Conservation (phyloP, 2,329 filamentous ascomycete genomes). For the Penicillium hordei region DNA sequence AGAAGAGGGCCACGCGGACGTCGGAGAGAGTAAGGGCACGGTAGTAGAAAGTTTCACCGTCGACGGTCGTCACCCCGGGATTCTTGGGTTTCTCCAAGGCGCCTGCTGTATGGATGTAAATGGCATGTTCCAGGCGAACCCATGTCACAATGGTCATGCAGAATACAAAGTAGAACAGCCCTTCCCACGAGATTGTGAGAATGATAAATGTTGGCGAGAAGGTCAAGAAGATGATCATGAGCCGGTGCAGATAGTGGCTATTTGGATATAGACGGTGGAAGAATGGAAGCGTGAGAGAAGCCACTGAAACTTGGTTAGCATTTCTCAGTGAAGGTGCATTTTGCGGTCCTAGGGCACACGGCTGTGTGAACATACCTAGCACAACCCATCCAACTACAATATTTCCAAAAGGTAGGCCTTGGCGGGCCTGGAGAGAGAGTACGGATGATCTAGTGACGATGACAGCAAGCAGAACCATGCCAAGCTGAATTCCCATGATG, state of each 20-base stretch:
- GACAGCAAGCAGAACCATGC: conserved; percentile 77
- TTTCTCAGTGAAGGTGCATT: neutral
- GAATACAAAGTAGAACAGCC: conserved; percentile 91
- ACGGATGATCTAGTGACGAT: conserved; percentile 83
- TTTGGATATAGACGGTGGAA: conserved; percentile 78
- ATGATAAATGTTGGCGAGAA: conserved; percentile 95
- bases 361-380: conserved; percentile 55
- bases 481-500: conserved; percentile 58
- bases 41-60: conserved; percentile 43
- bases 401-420: conserved; percentile 82
- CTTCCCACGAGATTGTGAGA: conserved; percentile 95
- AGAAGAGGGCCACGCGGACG: conserved; percentile 85
- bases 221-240: conserved; percentile 85
- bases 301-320: conserved; percentile 48
- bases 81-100: conserved; percentile 29
- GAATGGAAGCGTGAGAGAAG: conserved; percentile 76
- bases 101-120: conserved; percentile 52
- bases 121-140: conserved; percentile 85
- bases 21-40: conserved; percentile 79
- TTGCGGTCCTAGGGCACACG: neutral
- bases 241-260: conserved; percentile 83
- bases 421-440: conserved; percentile 78
- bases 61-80: conserved; percentile 37
- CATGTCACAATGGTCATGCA: conserved; percentile 78
- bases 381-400: conserved; percentile 83